These are phyloP conservation scores for Magnusiomyces tetraspermus DNA, from an alignment of 1,139 yeast species.

Conservation along the genomic window DNA sequence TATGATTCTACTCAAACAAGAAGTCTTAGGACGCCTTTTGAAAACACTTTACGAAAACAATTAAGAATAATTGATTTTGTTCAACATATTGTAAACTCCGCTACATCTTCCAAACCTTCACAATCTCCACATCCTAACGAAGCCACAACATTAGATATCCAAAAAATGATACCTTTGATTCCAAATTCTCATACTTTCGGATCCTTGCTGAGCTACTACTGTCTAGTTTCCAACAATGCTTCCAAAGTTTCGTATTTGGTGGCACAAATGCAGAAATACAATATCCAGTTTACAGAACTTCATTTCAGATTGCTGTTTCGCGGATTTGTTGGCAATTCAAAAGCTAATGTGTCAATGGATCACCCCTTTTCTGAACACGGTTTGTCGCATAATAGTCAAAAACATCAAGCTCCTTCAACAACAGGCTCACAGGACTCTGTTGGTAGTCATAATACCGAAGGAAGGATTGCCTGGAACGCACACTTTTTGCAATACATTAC, in stretches of 20 bases:
- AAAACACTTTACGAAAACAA: conserved; percentile 2
- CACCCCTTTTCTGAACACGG: no score
- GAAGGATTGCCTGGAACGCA: conserved; percentile 6
- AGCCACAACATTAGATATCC: not conserved
- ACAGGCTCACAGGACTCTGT: not conserved
- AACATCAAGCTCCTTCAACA: no score
- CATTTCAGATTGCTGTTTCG: conserved; percentile 6
- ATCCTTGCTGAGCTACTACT: conserved; percentile 9
- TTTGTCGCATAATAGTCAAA: no score
- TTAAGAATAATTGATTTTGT: conserved; percentile 10
- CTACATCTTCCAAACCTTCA: not conserved
- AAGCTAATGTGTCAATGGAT: not conserved
- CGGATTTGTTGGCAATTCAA: conserved; percentile 9
- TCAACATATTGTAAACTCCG: conserved; percentile 4
- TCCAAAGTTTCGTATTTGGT: conserved; percentile 1
- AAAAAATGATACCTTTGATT: conserved; percentile 2
- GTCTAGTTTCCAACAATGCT: conserved; percentile 6
- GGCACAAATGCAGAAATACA: conserved; percentile 4
- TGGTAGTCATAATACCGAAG: not conserved
- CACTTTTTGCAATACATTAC: conserved; percentile 6
- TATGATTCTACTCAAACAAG: not conserved
- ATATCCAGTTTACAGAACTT: not conserved
- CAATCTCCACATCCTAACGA: not conserved
- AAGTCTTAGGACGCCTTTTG: not conserved
- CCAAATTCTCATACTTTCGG: conserved; percentile 12